Conservation (phyloP, 2,329 filamentous ascomycete species). For the Tolypocladium endophyticum region DNA sequence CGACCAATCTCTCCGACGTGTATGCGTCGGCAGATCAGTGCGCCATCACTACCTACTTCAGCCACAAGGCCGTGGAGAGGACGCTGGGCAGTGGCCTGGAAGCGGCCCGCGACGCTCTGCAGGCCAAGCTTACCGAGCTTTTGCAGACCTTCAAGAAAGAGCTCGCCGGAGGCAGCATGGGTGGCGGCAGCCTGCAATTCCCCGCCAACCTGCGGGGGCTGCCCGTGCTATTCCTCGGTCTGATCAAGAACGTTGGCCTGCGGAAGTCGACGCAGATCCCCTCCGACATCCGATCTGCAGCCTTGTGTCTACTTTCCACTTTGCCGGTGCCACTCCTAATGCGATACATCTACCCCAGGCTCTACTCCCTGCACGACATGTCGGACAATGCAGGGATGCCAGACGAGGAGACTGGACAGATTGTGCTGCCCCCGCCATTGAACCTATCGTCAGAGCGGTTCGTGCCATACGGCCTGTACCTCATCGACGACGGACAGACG, state of each 20-base stretch:
- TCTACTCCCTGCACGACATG: slow-evolving; percentile 93
- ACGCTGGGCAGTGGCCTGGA: slow-evolving; percentile 79
- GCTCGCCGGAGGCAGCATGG: slow-evolving; percentile 89
- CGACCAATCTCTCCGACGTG: slow-evolving; percentile 77
- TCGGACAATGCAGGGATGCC: slow-evolving; percentile 83
- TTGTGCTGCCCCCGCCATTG: slow-evolving; percentile 70
- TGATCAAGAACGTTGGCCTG: slow-evolving; percentile 94
- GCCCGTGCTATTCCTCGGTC: slow-evolving; percentile 79
- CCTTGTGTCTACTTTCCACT: slow-evolving; percentile 88
- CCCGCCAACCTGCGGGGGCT: slow-evolving; percentile 83
- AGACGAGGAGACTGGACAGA: slow-evolving; percentile 77
- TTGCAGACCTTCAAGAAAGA: slow-evolving; percentile 96
- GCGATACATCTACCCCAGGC: slow-evolving; percentile 80
- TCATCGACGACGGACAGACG: slow-evolving; percentile 94
- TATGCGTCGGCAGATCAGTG: slow-evolving; percentile 93
- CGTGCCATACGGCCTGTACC: slow-evolving; percentile 81
- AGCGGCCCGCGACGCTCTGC: slow-evolving; percentile 79
- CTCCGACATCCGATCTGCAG: slow-evolving; percentile 84
- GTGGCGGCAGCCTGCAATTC: slow-evolving; percentile 87
- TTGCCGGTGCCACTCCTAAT: slow-evolving; percentile 81
- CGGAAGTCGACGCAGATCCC: slow-evolving; percentile 90
- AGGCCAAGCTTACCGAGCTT: slow-evolving; percentile 85
- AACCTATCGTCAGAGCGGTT: slow-evolving; percentile 86
- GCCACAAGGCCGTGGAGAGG: slow-evolving; percentile 93
- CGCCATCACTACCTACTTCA: slow-evolving; percentile 88